Evolutionary conservation across 2,329 filamentous ascomycete species (phyloP).

Genomic region (Clonostachys sp.): DNA sequence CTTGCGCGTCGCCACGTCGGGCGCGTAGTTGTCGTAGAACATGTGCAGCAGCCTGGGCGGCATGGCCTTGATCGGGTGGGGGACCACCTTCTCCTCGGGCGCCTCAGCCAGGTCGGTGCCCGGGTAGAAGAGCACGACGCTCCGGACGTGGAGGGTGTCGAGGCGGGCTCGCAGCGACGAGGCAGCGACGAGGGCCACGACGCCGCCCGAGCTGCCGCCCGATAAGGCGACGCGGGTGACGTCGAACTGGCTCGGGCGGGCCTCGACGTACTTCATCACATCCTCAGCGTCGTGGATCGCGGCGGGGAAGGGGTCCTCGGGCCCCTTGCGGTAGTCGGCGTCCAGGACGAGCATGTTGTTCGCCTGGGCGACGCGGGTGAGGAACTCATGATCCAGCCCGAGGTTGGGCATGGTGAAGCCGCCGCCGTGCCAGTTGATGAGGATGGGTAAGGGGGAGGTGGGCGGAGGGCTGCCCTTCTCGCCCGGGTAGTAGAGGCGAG

Average conservation of each 20-base stretch:
- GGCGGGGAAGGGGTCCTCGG: slow-evolving; percentile 31
- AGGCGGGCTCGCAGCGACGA: slow-evolving; percentile 14
- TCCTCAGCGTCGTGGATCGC: slow-evolving; percentile 25
- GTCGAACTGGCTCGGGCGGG: slow-evolving; percentile 19
- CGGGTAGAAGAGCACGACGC: neutral
- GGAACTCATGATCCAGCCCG: slow-evolving; percentile 31
- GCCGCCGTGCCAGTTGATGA: slow-evolving; percentile 30
- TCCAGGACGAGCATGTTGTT: slow-evolving; percentile 16
- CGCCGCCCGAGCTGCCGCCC: slow-evolving; percentile 41
- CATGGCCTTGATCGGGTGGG: neutral
- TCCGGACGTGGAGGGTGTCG: slow-evolving; percentile 34
- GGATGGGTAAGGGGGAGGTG: slow-evolving; percentile 4
- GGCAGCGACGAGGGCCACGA: slow-evolving; percentile 28
- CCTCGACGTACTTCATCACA: slow-evolving; percentile 18
- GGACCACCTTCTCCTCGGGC: neutral
- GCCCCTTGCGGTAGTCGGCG: slow-evolving; percentile 32
- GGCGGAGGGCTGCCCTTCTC: no score
- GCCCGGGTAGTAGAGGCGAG: no score
- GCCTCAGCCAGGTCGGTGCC: neutral
- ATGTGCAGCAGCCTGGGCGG: neutral
- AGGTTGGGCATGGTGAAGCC: slow-evolving; percentile 25
- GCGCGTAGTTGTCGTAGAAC: neutral
- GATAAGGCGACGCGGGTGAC: slow-evolving; percentile 30
- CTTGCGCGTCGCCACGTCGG: neutral
- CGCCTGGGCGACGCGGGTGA: slow-evolving; percentile 19